Evolutionary conservation across 208 protist species (phyloP).

Genomic region (Trypanosoma congolense): DNA sequence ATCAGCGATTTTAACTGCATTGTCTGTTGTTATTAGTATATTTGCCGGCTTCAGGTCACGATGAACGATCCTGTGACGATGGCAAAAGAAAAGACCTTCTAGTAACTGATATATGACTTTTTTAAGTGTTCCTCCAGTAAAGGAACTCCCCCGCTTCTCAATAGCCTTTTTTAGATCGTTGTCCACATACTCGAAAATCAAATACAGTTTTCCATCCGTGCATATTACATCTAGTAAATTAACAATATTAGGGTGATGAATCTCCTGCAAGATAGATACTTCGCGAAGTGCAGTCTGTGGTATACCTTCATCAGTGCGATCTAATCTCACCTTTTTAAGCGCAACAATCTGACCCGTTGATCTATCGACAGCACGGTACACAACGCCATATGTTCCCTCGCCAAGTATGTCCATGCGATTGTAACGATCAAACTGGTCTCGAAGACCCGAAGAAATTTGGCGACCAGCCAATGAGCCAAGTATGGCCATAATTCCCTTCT

Average conservation of each 20-base stretch:
- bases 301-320: conserved; percentile 97
- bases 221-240: conserved; percentile 88
- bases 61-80: conserved; percentile 91
- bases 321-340: conserved; percentile 96
- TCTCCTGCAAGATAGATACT: conserved; percentile 96
- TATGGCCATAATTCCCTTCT: conserved; percentile 39
- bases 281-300: conserved; percentile 97
- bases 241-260: conserved; percentile 97
- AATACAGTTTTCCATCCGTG: conserved; percentile 85
- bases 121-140: conserved; percentile 76
- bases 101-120: conserved; percentile 88
- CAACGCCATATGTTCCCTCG: conserved; percentile 92
- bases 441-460: conserved; percentile 23
- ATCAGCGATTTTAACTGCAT: conserved; percentile 90
- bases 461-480: conserved; percentile 31
- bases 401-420: conserved; percentile 85
- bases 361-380: conserved; percentile 86
- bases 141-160: conserved; percentile 75
- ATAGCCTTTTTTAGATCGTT: conserved; percentile 97
- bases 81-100: conserved; percentile 90
- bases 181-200: conserved; percentile 90
- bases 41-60: conserved; percentile 96
- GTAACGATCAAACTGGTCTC: conserved; percentile 81
- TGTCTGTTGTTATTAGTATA: conserved; percentile 84
- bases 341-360: conserved; percentile 89